A percentile compares a stretch with the other conserved stretches of the same genome.
phyloP scores from a whole-genome alignment of 2,329 filamentous ascomycete species.

The Diaporthe caulivora region DNA sequence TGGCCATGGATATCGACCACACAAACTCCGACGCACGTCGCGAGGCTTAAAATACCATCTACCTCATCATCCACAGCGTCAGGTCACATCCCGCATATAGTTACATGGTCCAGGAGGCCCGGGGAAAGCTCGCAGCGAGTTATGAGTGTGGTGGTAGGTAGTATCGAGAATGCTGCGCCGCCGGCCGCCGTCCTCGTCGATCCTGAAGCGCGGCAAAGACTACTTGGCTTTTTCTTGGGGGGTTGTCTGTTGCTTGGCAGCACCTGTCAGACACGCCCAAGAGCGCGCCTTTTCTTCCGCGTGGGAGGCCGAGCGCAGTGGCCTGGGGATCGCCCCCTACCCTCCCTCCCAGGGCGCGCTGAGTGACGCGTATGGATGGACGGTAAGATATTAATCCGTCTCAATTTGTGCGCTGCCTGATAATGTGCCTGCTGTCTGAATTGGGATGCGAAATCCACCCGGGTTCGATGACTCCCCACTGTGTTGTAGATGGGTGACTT shows the following conservation, averaged over 20 bases:
- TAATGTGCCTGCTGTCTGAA: no score
- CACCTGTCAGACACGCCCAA: background rate
- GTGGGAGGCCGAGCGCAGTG: background rate
- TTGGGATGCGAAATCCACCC: no score
- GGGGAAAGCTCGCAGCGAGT: background rate
- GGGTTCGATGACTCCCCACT: background rate
- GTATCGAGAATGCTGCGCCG: background rate
- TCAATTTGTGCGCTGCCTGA: background rate
- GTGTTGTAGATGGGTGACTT: background rate
- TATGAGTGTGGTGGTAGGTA: background rate
- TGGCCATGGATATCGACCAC: background rate
- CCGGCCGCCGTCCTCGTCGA: background rate
- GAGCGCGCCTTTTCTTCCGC: background rate
- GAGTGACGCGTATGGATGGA: background rate
- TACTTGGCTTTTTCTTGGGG: conserved; percentile 17
- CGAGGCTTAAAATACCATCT: background rate
- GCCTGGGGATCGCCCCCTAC: no score
- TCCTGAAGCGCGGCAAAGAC: background rate
- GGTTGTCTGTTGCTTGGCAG: background rate
- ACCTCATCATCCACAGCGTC: background rate
- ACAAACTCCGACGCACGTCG: background rate
- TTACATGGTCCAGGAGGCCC: background rate
- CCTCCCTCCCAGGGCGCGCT: background rate
- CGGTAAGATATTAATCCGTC: background rate
- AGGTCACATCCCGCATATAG: background rate